phyloP scores from a whole-genome alignment of 1,284 basidiomycete species.

The Tylopilus sp. region DNA sequence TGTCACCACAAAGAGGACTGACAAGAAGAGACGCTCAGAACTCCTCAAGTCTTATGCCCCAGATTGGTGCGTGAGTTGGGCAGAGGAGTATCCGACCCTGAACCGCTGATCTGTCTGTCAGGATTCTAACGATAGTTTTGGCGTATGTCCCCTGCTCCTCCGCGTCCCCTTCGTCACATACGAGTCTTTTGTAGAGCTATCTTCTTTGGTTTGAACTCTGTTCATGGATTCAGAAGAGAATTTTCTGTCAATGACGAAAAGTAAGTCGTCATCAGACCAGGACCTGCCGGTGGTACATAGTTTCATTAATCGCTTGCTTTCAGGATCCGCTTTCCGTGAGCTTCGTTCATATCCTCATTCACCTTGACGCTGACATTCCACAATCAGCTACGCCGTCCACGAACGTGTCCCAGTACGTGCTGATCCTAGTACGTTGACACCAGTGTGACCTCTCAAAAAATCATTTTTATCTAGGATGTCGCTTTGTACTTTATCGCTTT shows the following conservation, averaged over 20 bases:
- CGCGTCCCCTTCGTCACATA: background rate
- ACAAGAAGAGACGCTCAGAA: conserved; percentile 38
- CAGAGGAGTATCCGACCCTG: background rate
- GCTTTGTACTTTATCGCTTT: conserved; percentile 67
- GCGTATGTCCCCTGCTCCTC: conserved; percentile 48
- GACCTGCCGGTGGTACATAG: background rate
- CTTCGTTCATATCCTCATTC: conserved; percentile 5
- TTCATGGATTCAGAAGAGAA: conserved; percentile 77
- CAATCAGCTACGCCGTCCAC: conserved; percentile 68
- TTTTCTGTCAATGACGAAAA: conserved; percentile 82
- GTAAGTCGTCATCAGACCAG: conserved; percentile 35
- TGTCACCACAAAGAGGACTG: conserved; percentile 15
- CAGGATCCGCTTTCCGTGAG: conserved; percentile 57
- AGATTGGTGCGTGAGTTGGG: conserved; percentile 54
- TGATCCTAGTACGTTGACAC: background rate
- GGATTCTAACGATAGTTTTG: conserved; percentile 65
- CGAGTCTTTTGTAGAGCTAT: conserved; percentile 43
- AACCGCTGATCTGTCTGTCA: conserved; percentile 21
- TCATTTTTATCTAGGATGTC: conserved; percentile 36
- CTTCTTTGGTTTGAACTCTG: conserved; percentile 65
- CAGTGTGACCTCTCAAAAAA: background rate
- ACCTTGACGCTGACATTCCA: conserved; percentile 27
- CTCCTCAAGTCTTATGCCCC: conserved; percentile 61
- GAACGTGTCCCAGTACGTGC: conserved; percentile 77
- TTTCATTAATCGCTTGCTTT: background rate